Base-by-base conservation (phyloP, 1,139 yeast genomes). In the Protomyces lactucae-debilis region DNA sequence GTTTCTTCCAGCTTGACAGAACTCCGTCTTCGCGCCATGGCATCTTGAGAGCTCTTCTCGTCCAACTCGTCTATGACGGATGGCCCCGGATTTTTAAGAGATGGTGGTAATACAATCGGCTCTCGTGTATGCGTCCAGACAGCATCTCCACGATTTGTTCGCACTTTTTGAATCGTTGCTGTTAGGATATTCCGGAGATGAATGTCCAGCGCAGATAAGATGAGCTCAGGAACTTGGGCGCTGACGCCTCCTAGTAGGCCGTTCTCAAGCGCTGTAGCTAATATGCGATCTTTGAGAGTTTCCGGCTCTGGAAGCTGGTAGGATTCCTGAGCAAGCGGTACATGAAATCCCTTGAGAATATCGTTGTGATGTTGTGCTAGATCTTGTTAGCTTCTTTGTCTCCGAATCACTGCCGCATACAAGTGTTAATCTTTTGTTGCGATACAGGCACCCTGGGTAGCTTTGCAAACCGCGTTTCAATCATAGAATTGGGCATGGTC, bases 361-460 rank as follows among this genome's bases (percentile, higher is more conserved):
- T 95, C 99, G 74, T 91, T 59, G 39, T 59, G 63, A 35, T 59
- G 63, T 21, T 59, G 63, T 40, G 63, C 63, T 59, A 35, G 32
- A 16, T 18, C n/a, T n/a, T 45, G 39, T 48, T 52, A 52, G 57
- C 32, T 40, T 12, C 1, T 14, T 16, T 28, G 32, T 28, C 32
- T 28, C 16, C 9, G 48, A 16, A 3, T 9, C 48, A 43, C 6
- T n/a, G 14, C 25, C 23, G 16, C 14, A 12, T 68, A 64, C 71
- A 66, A 10, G 71, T 66, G 23, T 68, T 70, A 57, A 55, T 71
- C 65, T 73, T 73, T 64, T 79, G 81, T 61, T 73, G 73, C 45
- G 87, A 84, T 74, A 87, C 85, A 3, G 99, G 99, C 21, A 93
- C 86, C 71, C 87, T 88, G 0, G 99, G 98, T 64, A 92, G 81